These are phyloP conservation scores for Lachnellula subtilissima DNA, from an alignment of 2,329 filamentous ascomycete genomes.

Conservation along the genomic window DNA sequence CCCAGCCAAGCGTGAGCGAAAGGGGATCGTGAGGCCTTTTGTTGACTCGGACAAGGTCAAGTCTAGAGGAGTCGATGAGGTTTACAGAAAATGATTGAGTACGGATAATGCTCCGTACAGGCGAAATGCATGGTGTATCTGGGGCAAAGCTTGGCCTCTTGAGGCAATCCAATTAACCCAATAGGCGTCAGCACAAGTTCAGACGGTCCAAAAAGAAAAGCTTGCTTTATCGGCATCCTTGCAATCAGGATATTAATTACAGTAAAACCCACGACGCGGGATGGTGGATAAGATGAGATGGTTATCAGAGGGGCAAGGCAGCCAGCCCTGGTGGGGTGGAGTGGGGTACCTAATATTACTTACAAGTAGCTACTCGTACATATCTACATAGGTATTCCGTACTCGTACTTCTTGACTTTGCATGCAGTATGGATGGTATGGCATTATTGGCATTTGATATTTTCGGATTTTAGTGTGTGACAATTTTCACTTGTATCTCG, in stretches of 20 bases:
- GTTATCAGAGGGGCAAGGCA: constrained; percentile 6
- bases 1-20: too few relatives aligned
- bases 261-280: too few relatives aligned
- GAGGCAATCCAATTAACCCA: neutral
- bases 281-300: constrained; percentile 11
- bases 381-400: too few relatives aligned
- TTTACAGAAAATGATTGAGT: neutral
- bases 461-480: too few relatives aligned
- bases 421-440: too few relatives aligned
- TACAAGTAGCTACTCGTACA: neutral
- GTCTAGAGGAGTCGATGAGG: neutral
- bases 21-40: too few relatives aligned
- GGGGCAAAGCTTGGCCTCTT: constrained; percentile 1
- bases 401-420: too few relatives aligned
- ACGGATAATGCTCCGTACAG: neutral
- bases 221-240: constrained; percentile 23
- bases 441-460: too few relatives aligned
- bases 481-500: too few relatives aligned
- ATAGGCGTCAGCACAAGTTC: too few relatives aligned
- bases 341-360: neutral
- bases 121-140: neutral
- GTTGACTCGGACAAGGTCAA: neutral
- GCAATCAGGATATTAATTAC: constrained; percentile 13
- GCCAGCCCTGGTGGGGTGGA: neutral
- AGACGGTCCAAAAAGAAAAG: constrained; percentile 13